These are phyloP conservation scores for Straminergon stramineum DNA, from an alignment of 225 moss, liverwort and hornwort species.

Conservation along the genomic window DNA sequence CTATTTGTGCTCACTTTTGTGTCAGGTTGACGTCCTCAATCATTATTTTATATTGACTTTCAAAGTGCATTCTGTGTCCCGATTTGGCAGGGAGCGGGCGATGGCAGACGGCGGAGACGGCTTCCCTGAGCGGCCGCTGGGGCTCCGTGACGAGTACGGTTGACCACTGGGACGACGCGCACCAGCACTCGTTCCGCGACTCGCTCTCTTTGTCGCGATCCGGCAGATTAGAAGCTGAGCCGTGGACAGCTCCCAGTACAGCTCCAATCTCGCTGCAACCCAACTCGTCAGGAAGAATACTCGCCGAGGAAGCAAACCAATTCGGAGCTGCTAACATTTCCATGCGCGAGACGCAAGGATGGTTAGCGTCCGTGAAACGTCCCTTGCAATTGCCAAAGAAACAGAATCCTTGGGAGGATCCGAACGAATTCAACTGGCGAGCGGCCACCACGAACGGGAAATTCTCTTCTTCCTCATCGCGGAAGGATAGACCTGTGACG, in stretches of 20 bases:
- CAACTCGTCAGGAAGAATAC: background rate
- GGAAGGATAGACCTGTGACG: background rate
- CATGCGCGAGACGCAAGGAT: slow-evolving; percentile 43
- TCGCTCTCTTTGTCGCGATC: slow-evolving; percentile 30
- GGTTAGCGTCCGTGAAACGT: slow-evolving; percentile 33
- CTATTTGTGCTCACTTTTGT: background rate
- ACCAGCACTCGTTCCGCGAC: slow-evolving; percentile 17
- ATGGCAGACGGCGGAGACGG: slow-evolving; percentile 25
- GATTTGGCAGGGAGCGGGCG: slow-evolving; percentile 29
- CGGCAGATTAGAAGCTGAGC: slow-evolving; percentile 29
- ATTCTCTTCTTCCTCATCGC: background rate
- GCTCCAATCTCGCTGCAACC: background rate
- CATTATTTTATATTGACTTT: background rate
- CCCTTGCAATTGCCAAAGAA: slow-evolving; percentile 13
- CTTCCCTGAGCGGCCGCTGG: slow-evolving; percentile 44
- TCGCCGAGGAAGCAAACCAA: background rate
- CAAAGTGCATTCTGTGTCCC: background rate
- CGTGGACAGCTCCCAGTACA: background rate
- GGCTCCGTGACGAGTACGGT: slow-evolving; percentile 31
- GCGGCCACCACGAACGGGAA: slow-evolving; percentile 5
- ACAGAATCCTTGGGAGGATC: slow-evolving; percentile 8
- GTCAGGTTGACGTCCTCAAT: background rate
- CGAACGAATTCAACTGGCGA: slow-evolving; percentile 47
- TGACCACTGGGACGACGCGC: slow-evolving; percentile 33
- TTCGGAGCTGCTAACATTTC: slow-evolving; percentile 25